Evolutionary conservation across 2,329 filamentous ascomycete species (phyloP), one percentile per base, ranked within the genome.

Genomic region (Sordariomycetes sp.): DNA sequence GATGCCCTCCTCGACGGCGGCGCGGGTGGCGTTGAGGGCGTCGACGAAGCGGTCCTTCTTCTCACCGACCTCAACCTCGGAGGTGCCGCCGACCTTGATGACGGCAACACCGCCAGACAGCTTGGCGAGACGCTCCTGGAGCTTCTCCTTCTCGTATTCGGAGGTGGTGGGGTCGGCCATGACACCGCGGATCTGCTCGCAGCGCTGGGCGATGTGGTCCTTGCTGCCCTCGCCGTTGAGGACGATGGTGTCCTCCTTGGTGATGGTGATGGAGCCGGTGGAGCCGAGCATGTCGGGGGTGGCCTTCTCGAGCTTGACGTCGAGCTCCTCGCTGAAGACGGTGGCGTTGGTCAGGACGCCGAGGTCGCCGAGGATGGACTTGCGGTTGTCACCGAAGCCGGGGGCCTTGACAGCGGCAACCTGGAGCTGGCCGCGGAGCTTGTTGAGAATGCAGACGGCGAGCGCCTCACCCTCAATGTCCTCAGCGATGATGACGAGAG

Each of bases 21-120:
- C 94, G 68, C 94, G 93, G 64, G 94, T 99, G 66, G 94, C 94
- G 77, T 99, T 99, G 62, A 99, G 81, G 61, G 94, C 94, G 76
- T 99, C 94, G 62, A 99, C 94, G 68, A 97, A 96, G 73, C 94
- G 90, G 76, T 99, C 94, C 86, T 99, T 99, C 90, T 99, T 99
- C 86, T 99, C 94, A 66, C 92, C 88, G 59, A 99, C 94, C 82
- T 99, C 94, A 64, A 99, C 93, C 79, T 99, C 94, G 63, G 93
- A 97, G 63, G 92, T 84, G 74, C 94, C 94, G 68, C 94, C 94
- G 63, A 99, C 94, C 85, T 96, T 97, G 83, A 99, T 97, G 76
- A 99, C 94, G 67, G 94, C 94, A 68, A 99, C 94, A 83, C 94
- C 94, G 64, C 94, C 94, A 65, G 94, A 97, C 65, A 99, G 89